Evolutionary conservation across 352 stramenopile species (phyloP), one percentile per base, ranked within the genome.

Genomic region (Blastocystis hominis): DNA sequence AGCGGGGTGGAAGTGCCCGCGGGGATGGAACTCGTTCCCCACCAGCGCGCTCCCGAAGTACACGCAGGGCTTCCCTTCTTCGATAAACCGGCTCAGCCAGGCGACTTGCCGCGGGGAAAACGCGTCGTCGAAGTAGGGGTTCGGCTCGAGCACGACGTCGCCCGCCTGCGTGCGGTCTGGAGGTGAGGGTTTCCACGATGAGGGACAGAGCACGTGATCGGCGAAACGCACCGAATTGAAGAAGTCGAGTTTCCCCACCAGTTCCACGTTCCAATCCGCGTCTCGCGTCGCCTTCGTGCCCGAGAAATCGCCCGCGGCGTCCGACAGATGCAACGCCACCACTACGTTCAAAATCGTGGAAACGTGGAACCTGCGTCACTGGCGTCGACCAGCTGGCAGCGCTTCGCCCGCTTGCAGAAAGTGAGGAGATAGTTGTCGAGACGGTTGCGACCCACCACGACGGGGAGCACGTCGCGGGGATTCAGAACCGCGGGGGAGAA

Each of bases 401-500:
- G 7, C 24, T 7, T 3, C 0, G 6, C 40, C 1, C 15, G 34
- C 30, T 72, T 72, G 62, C 62, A 72, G 6, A 72, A 6, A 15
- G 62, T 72, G 0, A 72, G 62, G 20, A 72, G 62, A 34, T 72
- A 72, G 62, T 72, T 72, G 62, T 72, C 62, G 62, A 47, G 24
- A 20, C 62, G 62, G 38, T 72, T 72, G 30, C 62, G 30, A 15
- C 62, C 62, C 5, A 72, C 62, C 5, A 72, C 62, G 24, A 72
- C 62, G 38, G 62, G 62, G 20, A 47, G 30, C n/a, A 72, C 20
- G 30, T 72, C 44, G 0, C 20, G 30, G 10, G 9, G n/a, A 0
- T 20, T 72, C n/a, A 72, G 4, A 0, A 40, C 40, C 15, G 36
- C 40, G 24, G 34, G 24, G 62, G 62, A 47, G 62, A 72, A 72